Percentiles rank a stretch among this genome's conserved stretches.
phyloP scores from a whole-genome alignment of 805 yeast genomes.

The Millerozyma miso region DNA sequence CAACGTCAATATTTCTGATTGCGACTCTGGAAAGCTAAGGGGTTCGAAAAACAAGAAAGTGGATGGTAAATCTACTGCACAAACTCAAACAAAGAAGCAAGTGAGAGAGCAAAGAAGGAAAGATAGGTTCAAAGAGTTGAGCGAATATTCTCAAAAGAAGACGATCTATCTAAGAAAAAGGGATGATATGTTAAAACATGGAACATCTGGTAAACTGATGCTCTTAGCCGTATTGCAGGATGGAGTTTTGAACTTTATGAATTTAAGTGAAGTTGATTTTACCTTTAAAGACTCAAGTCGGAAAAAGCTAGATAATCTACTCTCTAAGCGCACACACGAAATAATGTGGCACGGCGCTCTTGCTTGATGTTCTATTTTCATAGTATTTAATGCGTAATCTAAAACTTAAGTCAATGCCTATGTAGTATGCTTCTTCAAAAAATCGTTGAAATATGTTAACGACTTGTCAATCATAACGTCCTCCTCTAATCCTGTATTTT shows the following conservation, averaged over 20 bases:
- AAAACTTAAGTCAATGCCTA: background rate
- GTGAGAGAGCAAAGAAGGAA: constrained; percentile 16
- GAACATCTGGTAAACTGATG: constrained; percentile 43
- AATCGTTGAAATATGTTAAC: constrained; percentile 3
- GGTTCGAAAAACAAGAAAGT: constrained; percentile 5
- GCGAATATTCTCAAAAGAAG: constrained; percentile 17
- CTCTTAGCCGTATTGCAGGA: constrained; percentile 70
- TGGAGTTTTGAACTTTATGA: constrained; percentile 70
- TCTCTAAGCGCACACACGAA: constrained; percentile 15
- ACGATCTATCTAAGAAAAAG: constrained; percentile 24
- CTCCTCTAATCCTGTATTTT: background rate
- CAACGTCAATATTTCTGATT: constrained; percentile 1
- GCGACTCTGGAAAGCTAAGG: background rate
- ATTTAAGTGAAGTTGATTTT: constrained; percentile 49
- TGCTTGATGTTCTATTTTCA: background rate
- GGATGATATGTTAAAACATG: constrained; percentile 47
- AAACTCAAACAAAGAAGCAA: constrained; percentile 24
- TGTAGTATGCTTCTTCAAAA: background rate
- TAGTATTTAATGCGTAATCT: background rate
- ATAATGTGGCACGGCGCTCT: constrained; percentile 8
- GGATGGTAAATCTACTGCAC: background rate
- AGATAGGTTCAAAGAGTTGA: constrained; percentile 25
- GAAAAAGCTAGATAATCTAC: constrained; percentile 14
- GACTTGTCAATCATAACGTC: background rate
- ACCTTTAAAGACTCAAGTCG: constrained; percentile 13